Evolutionary conservation across 2,329 filamentous ascomycete genomes (phyloP).

Genomic region (Torrubiella hemipterigena): DNA sequence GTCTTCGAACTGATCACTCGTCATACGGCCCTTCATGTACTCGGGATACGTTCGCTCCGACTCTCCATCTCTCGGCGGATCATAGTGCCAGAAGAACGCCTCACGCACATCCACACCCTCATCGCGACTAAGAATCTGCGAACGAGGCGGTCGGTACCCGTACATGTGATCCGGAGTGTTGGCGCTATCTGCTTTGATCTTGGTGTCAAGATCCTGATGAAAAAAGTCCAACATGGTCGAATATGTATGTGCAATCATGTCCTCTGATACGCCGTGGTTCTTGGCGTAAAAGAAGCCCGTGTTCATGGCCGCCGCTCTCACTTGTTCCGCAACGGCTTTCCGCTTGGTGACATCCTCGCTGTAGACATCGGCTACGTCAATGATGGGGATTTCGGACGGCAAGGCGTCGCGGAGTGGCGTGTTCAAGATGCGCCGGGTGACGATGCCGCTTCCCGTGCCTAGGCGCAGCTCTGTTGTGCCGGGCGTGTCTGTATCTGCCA

Average conservation of each 20-base stretch:
- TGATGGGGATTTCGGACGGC: conserved; percentile 37
- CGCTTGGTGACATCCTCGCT: conserved; percentile 21
- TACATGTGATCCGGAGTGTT: conserved; percentile 30
- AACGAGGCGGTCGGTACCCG: conserved; percentile 28
- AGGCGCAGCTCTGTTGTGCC: conserved; percentile 19
- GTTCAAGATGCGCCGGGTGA: conserved; percentile 21
- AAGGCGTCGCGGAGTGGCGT: conserved; percentile 23
- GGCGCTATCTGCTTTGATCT: conserved; percentile 20
- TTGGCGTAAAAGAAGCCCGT: conserved; percentile 45
- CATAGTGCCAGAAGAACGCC: conserved; percentile 36
- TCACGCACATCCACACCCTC: conserved; percentile 36
- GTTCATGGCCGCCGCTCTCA: conserved; percentile 32
- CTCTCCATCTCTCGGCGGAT: conserved; percentile 31
- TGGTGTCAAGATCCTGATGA: conserved; percentile 26
- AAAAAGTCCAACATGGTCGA: conserved; percentile 27
- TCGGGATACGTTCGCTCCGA: too few relatives aligned
- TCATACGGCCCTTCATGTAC: too few relatives aligned
- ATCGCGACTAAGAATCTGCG: conserved; percentile 31
- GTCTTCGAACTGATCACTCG: too few relatives aligned
- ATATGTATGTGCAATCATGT: neutral
- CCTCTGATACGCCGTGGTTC: conserved; percentile 21
- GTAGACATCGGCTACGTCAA: conserved; percentile 33
- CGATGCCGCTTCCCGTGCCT: conserved; percentile 22
- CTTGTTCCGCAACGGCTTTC: conserved; percentile 23
- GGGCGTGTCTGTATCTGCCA: neutral